phyloP scores from a whole-genome alignment of 2,329 filamentous ascomycete species.

The Parasarocladium wereldwijsianum region DNA sequence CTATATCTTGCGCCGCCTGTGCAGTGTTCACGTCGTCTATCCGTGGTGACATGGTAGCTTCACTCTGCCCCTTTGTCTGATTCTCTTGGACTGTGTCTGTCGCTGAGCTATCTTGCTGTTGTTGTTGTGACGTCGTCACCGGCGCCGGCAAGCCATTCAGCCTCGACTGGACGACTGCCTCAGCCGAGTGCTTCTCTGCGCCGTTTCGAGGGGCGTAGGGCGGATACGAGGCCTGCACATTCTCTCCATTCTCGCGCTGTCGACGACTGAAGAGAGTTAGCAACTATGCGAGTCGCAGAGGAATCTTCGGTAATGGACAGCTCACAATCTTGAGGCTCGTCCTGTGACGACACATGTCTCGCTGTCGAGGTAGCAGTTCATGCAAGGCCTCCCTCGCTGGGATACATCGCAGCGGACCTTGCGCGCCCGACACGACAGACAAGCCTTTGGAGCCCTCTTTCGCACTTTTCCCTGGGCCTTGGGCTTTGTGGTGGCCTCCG shows the following conservation, averaged over 20 bases:
- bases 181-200: slow-evolving; percentile 12
- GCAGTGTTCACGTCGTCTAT: no score
- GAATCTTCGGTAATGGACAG: slow-evolving; percentile 1
- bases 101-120: no score
- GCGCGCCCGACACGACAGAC: slow-evolving; percentile 32
- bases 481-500: slow-evolving; percentile 14
- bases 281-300: neutral
- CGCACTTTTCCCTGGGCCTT: slow-evolving; percentile 21
- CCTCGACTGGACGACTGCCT: slow-evolving; percentile 15
- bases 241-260: slow-evolving; percentile 14
- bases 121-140: no score
- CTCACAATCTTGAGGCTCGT: slow-evolving; percentile 24
- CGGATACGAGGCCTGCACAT: slow-evolving; percentile 14
- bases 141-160: slow-evolving; percentile 8
- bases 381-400: slow-evolving; percentile 32
- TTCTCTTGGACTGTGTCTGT: no score
- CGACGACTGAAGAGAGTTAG: slow-evolving; percentile 12
- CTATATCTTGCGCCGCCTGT: no score
- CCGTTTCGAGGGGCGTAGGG: slow-evolving; percentile 13
- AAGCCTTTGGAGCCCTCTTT: slow-evolving; percentile 34
- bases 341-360: slow-evolving; percentile 26
- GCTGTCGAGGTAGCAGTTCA: slow-evolving; percentile 36
- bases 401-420: slow-evolving; percentile 37
- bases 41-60: no score
- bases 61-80: no score